phyloP scores from a whole-genome alignment of 768 basidiomycete species.

The Rhodosporidiobolus sp. region DNA sequence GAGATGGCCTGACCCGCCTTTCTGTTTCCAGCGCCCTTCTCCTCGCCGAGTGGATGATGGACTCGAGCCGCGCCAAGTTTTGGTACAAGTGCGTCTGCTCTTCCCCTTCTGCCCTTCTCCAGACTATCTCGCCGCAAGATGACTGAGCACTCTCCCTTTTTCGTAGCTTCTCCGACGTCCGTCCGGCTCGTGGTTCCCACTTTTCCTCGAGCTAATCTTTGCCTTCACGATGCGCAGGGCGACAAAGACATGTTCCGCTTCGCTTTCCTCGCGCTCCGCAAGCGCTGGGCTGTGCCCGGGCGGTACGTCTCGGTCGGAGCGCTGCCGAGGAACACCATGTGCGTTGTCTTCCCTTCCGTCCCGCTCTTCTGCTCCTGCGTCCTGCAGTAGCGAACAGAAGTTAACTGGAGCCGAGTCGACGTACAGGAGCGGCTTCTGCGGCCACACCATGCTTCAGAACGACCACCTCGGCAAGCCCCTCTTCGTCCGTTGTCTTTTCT shows the following conservation, averaged over 20 bases:
- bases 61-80: constrained; percentile 46
- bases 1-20: too few species aligned
- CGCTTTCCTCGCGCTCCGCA: constrained; percentile 50
- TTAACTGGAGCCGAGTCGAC: too few species aligned
- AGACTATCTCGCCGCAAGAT: background rate
- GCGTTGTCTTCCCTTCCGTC: background rate
- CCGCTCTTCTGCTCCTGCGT: background rate
- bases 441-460: constrained; percentile 48
- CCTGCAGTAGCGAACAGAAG: background rate
- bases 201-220: background rate
- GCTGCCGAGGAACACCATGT: constrained; percentile 47
- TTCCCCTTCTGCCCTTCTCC: background rate
- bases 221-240: constrained; percentile 42
- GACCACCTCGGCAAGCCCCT: constrained; percentile 42
- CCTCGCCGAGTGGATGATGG: constrained; percentile 44
- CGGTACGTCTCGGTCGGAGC: constrained; percentile 51
- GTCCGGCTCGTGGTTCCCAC: background rate
- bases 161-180: constrained; percentile 14
- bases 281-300: constrained; percentile 53
- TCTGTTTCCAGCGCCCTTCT: too few species aligned
- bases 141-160: background rate
- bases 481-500: constrained; percentile 38
- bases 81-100: constrained; percentile 47
- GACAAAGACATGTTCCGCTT: constrained; percentile 50
- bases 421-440: constrained; percentile 39